Conservation (phyloP, 164 flowering plant genomes). For the Nymphaea colorata region DNA sequence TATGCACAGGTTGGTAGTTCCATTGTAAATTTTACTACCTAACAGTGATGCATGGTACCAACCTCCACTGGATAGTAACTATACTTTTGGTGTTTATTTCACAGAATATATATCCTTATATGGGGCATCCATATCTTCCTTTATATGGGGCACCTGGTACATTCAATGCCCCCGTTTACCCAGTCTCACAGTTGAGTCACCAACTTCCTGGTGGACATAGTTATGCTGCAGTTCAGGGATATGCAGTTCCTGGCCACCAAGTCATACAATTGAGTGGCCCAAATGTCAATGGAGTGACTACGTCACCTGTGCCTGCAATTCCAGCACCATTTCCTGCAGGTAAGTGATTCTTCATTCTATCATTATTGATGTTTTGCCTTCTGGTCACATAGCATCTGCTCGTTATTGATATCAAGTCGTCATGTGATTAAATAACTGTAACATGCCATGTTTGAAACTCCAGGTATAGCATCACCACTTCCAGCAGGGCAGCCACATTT, state of each 20-base stretch:
- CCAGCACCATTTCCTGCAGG: conserved; percentile 77
- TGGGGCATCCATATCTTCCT: conserved; percentile 82
- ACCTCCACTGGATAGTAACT: too few species aligned
- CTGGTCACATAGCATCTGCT: not conserved
- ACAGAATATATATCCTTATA: conserved; percentile 76
- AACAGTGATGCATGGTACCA: not conserved
- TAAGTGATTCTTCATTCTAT: conserved; percentile 8
- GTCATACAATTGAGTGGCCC: conserved; percentile 63
- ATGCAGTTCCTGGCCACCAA: conserved; percentile 78
- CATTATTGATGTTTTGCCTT: conserved; percentile 1
- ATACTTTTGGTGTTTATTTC: not conserved
- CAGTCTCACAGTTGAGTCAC: conserved; percentile 56
- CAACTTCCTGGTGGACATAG: conserved; percentile 55
- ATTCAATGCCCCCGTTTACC: conserved; percentile 50
- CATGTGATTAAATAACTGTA: not conserved
- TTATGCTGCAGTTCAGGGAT: conserved; percentile 62
- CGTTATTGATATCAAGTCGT: not conserved
- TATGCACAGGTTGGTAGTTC: conserved; percentile 61
- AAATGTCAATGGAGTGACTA: conserved; percentile 51
- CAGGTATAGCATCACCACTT: conserved; percentile 62
- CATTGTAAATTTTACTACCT: not conserved
- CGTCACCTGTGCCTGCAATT: conserved; percentile 54
- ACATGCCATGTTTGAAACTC: conserved; percentile 11
- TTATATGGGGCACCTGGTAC: conserved; percentile 78
- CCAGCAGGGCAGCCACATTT: conserved; percentile 59